phyloP scores from a whole-genome alignment of 108 stramenopile species.

The Licmophora abbreviata region DNA sequence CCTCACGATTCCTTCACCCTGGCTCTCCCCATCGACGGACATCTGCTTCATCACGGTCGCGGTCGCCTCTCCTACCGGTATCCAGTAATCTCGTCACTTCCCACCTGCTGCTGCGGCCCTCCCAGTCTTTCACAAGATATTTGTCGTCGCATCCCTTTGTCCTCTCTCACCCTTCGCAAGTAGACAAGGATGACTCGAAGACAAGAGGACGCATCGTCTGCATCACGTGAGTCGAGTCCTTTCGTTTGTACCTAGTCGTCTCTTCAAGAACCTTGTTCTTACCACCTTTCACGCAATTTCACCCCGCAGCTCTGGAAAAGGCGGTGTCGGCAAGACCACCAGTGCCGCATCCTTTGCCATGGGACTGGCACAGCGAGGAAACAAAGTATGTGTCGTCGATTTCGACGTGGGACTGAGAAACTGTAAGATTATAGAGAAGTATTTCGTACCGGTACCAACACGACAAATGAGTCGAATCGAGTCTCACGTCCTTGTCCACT shows the following conservation, averaged over 20 bases:
- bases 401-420: conserved; percentile 66
- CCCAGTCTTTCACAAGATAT: neutral
- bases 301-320: conserved; percentile 69
- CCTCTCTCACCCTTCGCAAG: conserved; percentile 14
- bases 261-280: too few relatives aligned
- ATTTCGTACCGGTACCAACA: too few relatives aligned
- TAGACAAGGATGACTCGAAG: neutral
- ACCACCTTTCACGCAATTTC: too few relatives aligned
- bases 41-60: too few relatives aligned
- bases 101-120: neutral
- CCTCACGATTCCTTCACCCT: too few relatives aligned
- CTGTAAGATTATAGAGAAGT: too few relatives aligned
- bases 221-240: too few relatives aligned
- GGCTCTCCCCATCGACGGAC: too few relatives aligned
- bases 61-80: too few relatives aligned
- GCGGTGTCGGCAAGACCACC: conserved; percentile 66
- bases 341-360: conserved; percentile 39
- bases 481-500: too few relatives aligned
- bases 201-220: conserved; percentile 35
- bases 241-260: too few relatives aligned
- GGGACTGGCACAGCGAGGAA: conserved; percentile 32
- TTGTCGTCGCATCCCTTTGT: conserved; percentile 14
- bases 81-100: neutral
- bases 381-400: conserved; percentile 47
- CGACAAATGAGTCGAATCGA: too few relatives aligned